Conservation (phyloP, 129 eudicot species). For the Tagetes patula region DNA sequence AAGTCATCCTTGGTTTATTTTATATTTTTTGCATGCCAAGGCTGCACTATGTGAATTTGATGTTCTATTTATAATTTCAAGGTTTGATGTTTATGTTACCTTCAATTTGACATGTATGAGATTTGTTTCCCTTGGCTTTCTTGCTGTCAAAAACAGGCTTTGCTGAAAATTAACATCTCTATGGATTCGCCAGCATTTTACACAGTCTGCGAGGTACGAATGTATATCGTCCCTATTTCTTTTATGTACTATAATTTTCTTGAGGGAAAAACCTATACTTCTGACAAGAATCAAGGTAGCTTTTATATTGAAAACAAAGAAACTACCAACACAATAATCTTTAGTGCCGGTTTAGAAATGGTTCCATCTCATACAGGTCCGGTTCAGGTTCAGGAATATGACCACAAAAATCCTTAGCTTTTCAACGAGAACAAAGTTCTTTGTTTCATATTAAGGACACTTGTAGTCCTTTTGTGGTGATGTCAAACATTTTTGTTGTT, state of each 20-base stretch:
- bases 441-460: no score
- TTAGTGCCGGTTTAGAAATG: neutral
- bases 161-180: conserved; percentile 69
- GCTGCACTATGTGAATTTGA: conserved; percentile 4
- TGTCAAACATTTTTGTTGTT: no score
- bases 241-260: neutral
- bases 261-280: conserved; percentile 12
- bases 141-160: conserved; percentile 49
- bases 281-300: neutral
- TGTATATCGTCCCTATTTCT: neutral
- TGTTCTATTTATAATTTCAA: neutral
- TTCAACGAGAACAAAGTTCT: no score
- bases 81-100: conserved; percentile 11
- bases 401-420: no score
- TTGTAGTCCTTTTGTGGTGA: no score
- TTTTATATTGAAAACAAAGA: neutral
- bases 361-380: conserved; percentile 4
- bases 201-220: conserved; percentile 88
- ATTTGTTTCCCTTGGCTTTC: conserved; percentile 6
- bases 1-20: neutral
- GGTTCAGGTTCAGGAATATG: neutral
- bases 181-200: conserved; percentile 91
- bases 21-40: neutral
- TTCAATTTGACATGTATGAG: neutral
- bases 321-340: neutral